Evolutionary conservation across 2,329 filamentous ascomycete species (phyloP), one percentile per base, ranked within the genome.

Genomic region (Colletotrichum cordylinicola): DNA sequence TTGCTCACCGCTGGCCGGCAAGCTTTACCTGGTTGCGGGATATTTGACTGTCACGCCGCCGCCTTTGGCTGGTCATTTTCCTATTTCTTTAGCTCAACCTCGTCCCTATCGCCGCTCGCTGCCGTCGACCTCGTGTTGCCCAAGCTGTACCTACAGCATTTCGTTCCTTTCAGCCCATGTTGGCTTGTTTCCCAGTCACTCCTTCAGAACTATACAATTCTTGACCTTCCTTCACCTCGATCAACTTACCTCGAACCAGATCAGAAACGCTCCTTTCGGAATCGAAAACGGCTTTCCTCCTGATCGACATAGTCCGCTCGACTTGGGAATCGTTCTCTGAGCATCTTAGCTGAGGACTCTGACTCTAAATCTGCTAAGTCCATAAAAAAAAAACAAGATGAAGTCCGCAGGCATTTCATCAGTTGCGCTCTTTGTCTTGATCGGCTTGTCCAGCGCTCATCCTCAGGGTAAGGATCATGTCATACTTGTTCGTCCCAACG

Each of bases 151-250:
- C n/a, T 43, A 71, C 72, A 72, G 73, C 61, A 35, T 62, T 72
- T 77, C 79, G 35, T 76, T 79, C 78, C 58, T 78, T 80, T 72
- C 77, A 61, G 68, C 68, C 78, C 74, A 62, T 65, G 69, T 70
- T 70, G 70, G 76, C 56, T 75, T 77, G 75, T 69, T 56, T 33
- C 43, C 60, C 78, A 78, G 76, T 77, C 79, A 71, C 70, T 80
- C 78, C 79, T 77, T 79, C 78, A 52, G 29, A 66, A 35, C 66
- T 48, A n/a, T 70, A 55, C 27, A 12, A 68, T 74, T 74, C 70
- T 69, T 55, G n/a, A 55, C 70, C 35, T 39, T 74, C 52, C 4
- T 37, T 70, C 33, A 48, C 37, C 18, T 29, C 35, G 72, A 71
- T 74, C 78, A 52, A 69, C 78, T 37, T 82, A 9, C 43, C 24